Percentiles rank a stretch among this genome's conserved stretches.
These are phyloP conservation scores for Lepidium campestre DNA, from an alignment of 441 rosid species.

Conservation along the genomic window DNA sequence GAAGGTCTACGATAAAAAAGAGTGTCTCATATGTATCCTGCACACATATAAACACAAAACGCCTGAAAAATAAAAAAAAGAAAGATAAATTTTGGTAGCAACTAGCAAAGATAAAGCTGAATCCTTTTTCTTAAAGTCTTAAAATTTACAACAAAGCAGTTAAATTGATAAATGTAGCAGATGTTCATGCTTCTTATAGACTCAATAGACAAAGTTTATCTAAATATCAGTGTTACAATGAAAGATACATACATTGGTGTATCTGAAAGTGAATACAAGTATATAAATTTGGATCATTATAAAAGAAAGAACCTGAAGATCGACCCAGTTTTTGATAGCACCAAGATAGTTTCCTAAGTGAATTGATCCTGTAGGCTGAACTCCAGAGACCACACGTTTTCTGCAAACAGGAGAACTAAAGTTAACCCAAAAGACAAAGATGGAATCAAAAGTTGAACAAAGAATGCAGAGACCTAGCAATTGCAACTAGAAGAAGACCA, in stretches of 20 bases:
- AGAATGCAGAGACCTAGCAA: background rate
- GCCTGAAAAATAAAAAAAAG: background rate
- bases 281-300: background rate
- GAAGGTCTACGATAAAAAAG: slow-evolving; percentile 82
- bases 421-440: background rate
- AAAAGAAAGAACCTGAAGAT: slow-evolving; percentile 56
- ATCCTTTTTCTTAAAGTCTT: background rate
- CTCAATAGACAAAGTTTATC: background rate
- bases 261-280: background rate
- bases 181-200: background rate
- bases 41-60: slow-evolving; percentile 25
- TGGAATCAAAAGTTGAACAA: background rate
- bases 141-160: background rate
- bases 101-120: background rate
- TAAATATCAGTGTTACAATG: no score
- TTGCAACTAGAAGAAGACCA: background rate
- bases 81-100: slow-evolving; percentile 1
- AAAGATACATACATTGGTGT: background rate
- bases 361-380: slow-evolving; percentile 86
- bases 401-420: slow-evolving; percentile 22
- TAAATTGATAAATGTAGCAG: background rate
- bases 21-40: slow-evolving; percentile 83
- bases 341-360: slow-evolving; percentile 96
- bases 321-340: slow-evolving; percentile 81
- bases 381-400: slow-evolving; percentile 89